These are phyloP conservation scores for Pulveroboletus sp. DNA, from an alignment of 768 basidiomycete genomes.

Conservation along the genomic window DNA sequence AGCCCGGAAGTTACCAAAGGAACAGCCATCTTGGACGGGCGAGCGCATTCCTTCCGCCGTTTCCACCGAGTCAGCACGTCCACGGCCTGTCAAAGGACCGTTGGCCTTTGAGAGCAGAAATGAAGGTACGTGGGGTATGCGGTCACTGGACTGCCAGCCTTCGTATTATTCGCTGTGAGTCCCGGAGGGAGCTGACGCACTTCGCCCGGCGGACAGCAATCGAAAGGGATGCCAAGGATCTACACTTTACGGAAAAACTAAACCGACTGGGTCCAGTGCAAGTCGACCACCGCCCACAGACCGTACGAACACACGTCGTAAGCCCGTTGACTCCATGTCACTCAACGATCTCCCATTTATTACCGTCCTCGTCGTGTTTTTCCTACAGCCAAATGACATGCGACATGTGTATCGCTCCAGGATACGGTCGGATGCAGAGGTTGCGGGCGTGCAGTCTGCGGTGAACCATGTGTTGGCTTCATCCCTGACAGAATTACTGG, in stretches of 20 bases:
- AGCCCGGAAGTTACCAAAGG: conserved; percentile 50
- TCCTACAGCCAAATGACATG: conserved; percentile 22
- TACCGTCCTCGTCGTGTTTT: background rate
- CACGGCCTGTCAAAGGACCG: conserved; percentile 18
- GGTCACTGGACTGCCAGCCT: too few species aligned
- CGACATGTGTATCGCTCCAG: conserved; percentile 51
- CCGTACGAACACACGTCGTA: conserved; percentile 40
- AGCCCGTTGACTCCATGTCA: conserved; percentile 10
- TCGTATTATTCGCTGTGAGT: background rate
- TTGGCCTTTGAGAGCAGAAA: conserved; percentile 49
- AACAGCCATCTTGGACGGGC: conserved; percentile 46
- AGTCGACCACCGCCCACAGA: conserved; percentile 61
- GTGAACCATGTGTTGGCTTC: conserved; percentile 54
- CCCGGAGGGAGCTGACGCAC: background rate
- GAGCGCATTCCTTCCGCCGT: conserved; percentile 32
- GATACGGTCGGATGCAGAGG: conserved; percentile 51
- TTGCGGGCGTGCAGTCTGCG: conserved; percentile 35
- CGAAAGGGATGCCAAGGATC: conserved; percentile 62
- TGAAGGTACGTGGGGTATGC: conserved; percentile 34
- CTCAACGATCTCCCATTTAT: too few species aligned
- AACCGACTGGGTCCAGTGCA: conserved; percentile 59
- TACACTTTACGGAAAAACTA: conserved; percentile 65
- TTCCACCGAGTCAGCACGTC: conserved; percentile 5
- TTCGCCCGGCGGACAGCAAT: conserved; percentile 40
- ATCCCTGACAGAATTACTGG: conserved; percentile 52